Evolutionary conservation across 2,329 filamentous ascomycete species (phyloP), one percentile per base, ranked within the genome.

Genomic region (Ceratocystis colombiana): DNA sequence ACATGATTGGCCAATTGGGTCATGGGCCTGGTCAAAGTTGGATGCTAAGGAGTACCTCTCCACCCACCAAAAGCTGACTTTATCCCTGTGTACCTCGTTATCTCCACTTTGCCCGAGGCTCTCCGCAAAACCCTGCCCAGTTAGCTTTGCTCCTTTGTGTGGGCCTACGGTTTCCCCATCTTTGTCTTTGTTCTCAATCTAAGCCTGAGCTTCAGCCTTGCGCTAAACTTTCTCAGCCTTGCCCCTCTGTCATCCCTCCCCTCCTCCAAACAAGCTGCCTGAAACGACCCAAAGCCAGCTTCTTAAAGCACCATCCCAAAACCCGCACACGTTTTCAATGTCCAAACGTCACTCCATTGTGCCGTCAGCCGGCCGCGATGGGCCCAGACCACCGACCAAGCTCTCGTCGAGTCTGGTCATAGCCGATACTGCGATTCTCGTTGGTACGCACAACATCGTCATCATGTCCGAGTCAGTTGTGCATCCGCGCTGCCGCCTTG

Each of bases 401-500:
- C 82, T 88, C 73, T 83, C 84, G 20, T 82, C 82, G 0, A 79
- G 80, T 20, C 76, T 86, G 66, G 80, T 79, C 37, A 85, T 88
- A 67, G 82, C 84, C 72, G 84, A 87, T 70, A 81, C 81, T 67
- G 84, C 85, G 10, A 76, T 83, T 20, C 77, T 88, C 20, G 84
- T 79, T 20, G 94, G 94, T 69, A 85, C 83, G 1, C 83, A 95
- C 73, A 86, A 85, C 1, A 89, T 99, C 69, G 87, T 84, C 57
- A 85, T 97, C 69, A 87, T 87, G 66, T 81, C 88, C 28, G 86
- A 90, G 72, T 87, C 85, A 2, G 83, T 96, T 5, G 77, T 99
- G n/a, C 93, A 97, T 72, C 92, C 94, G 0, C 89, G 92, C 62
- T 84, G 87, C 17, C 85, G 87, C 69, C 82, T 96, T 66, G 88